A percentile compares a stretch with the other conserved stretches of the same genome.
phyloP scores from a whole-genome alignment of 73 alveolate species.

The Paramecium sexaurelia region DNA sequence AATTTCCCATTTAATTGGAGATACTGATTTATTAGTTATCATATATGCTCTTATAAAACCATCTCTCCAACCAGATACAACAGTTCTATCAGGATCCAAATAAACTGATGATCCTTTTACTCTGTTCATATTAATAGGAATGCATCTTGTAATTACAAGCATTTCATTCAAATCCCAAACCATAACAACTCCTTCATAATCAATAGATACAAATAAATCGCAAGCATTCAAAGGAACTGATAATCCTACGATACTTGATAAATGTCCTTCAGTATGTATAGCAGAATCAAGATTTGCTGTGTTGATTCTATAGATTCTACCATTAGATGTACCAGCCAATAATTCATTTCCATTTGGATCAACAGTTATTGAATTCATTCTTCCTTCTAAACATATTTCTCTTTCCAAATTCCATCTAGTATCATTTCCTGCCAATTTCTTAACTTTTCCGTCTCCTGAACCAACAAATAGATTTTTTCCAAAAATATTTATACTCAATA shows the following conservation, averaged over 20 bases:
- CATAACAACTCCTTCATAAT: slow-evolving; percentile 83
- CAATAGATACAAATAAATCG: slow-evolving; percentile 86
- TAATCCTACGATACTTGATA: slow-evolving; percentile 81
- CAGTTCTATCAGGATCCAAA: slow-evolving; percentile 82
- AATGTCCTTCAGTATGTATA: slow-evolving; percentile 93
- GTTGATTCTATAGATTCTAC: slow-evolving; percentile 88
- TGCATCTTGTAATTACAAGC: slow-evolving; percentile 70
- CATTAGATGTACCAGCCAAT: slow-evolving; percentile 81
- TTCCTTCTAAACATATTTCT: slow-evolving; percentile 87
- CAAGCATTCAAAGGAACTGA: slow-evolving; percentile 78
- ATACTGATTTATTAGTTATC: slow-evolving; percentile 60
- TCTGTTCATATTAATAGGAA: slow-evolving; percentile 75
- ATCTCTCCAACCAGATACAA: slow-evolving; percentile 88
- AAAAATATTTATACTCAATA: slow-evolving; percentile 76
- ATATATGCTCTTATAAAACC: slow-evolving; percentile 85
- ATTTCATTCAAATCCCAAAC: slow-evolving; percentile 90
- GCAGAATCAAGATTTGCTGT: slow-evolving; percentile 77
- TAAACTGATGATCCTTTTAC: slow-evolving; percentile 79
- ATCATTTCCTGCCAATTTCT: slow-evolving; percentile 79
- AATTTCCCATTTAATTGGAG: slow-evolving; percentile 76
- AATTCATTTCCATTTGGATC: slow-evolving; percentile 76
- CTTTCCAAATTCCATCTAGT: slow-evolving; percentile 81
- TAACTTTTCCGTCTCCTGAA: slow-evolving; percentile 96
- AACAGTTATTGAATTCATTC: slow-evolving; percentile 76
- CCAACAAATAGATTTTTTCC: slow-evolving; percentile 83